Conservation (phyloP, 2,329 filamentous ascomycete genomes). For the Chrysoporthe cubensis region DNA sequence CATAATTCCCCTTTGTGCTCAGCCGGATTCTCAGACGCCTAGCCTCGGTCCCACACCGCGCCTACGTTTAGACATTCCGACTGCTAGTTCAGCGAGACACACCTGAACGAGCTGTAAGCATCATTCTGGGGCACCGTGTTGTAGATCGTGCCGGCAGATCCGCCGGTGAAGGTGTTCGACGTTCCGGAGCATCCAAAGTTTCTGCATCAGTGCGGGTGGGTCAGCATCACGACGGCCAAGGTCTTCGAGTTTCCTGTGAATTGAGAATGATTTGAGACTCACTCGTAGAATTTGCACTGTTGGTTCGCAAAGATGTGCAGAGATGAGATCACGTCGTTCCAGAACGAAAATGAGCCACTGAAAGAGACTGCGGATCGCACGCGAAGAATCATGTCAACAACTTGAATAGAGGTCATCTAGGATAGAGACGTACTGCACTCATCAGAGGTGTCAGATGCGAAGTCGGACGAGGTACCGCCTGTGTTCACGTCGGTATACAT, state of each 20-base stretch:
- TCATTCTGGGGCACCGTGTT: background rate
- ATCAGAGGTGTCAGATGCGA: background rate
- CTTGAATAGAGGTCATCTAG: background rate
- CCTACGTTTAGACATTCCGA: background rate
- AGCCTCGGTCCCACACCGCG: background rate
- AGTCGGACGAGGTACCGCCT: background rate
- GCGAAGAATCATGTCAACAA: background rate
- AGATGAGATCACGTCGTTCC: conserved; percentile 4
- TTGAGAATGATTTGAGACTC: background rate
- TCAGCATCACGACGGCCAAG: background rate
- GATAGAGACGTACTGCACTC: background rate
- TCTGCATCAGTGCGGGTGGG: background rate
- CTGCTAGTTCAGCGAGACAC: background rate
- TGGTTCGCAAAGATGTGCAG: conserved; percentile 5
- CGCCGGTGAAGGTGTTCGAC: background rate
- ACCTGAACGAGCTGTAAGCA: conserved; percentile 4
- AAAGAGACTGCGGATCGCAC: background rate
- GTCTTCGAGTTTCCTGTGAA: background rate
- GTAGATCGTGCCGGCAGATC: background rate
- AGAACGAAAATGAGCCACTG: background rate
- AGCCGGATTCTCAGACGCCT: background rate
- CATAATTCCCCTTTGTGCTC: background rate
- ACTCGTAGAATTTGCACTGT: conserved; percentile 10
- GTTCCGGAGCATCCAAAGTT: background rate
- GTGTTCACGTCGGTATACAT: conserved; percentile 6